phyloP scores from a whole-genome alignment of 495 filamentous ascomycete genomes.

The Neurospora sp. region DNA sequence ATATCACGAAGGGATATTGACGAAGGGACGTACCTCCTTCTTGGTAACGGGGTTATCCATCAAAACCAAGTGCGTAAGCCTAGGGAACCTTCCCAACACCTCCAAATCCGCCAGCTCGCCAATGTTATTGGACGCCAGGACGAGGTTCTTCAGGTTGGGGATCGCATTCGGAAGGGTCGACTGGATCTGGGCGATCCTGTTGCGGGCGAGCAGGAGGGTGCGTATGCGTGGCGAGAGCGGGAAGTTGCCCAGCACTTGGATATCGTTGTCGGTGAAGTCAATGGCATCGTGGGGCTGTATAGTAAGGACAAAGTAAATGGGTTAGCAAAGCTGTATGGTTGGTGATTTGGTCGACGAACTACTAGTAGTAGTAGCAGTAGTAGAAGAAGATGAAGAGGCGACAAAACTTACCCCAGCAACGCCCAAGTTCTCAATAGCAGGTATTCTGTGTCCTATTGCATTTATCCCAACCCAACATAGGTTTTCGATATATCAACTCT shows the following conservation, averaged over 20 bases:
- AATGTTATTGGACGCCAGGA: constrained; percentile 69
- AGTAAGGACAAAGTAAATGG: not conserved
- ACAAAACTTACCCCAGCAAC: constrained; percentile 63
- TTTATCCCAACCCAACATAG: constrained; percentile 15
- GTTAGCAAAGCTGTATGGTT: not conserved
- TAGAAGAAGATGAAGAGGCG: no score
- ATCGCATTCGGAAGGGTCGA: constrained; percentile 57
- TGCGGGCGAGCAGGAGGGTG: constrained; percentile 81
- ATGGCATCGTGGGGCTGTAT: constrained; percentile 74
- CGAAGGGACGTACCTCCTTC: constrained; percentile 63
- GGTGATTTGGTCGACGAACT: not conserved
- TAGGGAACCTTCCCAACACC: constrained; percentile 55
- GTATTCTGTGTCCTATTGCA: constrained; percentile 89
- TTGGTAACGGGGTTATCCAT: constrained; percentile 81
- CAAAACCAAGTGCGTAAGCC: constrained; percentile 70
- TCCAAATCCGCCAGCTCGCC: constrained; percentile 80
- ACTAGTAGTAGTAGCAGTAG: not conserved
- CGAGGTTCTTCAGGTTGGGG: constrained; percentile 67
- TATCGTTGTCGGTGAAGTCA: constrained; percentile 98
- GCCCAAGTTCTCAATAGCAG: constrained; percentile 95
- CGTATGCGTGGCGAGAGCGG: constrained; percentile 81
- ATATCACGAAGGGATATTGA: not conserved
- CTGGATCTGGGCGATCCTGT: constrained; percentile 76
- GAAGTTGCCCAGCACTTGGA: constrained; percentile 81
- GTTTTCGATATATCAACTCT: constrained; percentile 62